Evolutionary conservation across 192 early-diverging fungal species (phyloP).

Genomic region (Gaertneriomyces sp.): DNA sequence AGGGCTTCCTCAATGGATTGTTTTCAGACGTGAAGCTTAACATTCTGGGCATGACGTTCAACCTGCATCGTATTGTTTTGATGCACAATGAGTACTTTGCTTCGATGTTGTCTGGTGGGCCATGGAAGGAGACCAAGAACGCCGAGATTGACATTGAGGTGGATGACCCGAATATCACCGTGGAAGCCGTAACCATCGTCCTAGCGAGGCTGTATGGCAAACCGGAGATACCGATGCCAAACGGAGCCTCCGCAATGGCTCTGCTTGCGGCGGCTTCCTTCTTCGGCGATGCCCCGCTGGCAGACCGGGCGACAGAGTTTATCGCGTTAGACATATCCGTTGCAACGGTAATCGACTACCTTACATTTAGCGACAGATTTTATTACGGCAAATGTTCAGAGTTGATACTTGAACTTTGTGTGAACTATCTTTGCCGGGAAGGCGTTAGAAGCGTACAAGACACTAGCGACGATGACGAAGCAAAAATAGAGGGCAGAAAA

Average conservation of each 20-base stretch:
- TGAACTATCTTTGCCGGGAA: slow-evolving; percentile 41
- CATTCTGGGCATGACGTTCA: slow-evolving; percentile 36
- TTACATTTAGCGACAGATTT: slow-evolving; percentile 30
- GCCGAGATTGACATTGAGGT: slow-evolving; percentile 29
- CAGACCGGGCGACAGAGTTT: slow-evolving; percentile 23
- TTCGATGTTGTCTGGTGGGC: slow-evolving; percentile 31
- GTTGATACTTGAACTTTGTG: slow-evolving; percentile 30
- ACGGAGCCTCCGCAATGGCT: slow-evolving; percentile 20
- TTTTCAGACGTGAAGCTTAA: slow-evolving; percentile 40
- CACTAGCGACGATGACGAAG: too few relatives aligned
- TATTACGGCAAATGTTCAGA: slow-evolving; percentile 41
- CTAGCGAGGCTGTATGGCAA: slow-evolving; percentile 44
- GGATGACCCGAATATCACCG: slow-evolving; percentile 37
- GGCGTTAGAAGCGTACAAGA: slow-evolving; percentile 1
- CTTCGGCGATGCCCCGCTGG: slow-evolving; percentile 35
- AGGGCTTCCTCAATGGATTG: slow-evolving; percentile 28
- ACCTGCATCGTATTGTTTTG: slow-evolving; percentile 43
- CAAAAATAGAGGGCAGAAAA: not conserved
- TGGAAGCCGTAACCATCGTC: slow-evolving; percentile 33
- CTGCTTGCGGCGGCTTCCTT: slow-evolving; percentile 38
- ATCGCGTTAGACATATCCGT: slow-evolving; percentile 30
- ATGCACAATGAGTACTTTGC: slow-evolving; percentile 44
- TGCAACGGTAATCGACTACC: slow-evolving; percentile 34
- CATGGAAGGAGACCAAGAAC: slow-evolving; percentile 19
- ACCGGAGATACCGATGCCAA: slow-evolving; percentile 20